Base-by-base conservation (phyloP, 306 rosid genomes). In the Medicago lupulina region DNA sequence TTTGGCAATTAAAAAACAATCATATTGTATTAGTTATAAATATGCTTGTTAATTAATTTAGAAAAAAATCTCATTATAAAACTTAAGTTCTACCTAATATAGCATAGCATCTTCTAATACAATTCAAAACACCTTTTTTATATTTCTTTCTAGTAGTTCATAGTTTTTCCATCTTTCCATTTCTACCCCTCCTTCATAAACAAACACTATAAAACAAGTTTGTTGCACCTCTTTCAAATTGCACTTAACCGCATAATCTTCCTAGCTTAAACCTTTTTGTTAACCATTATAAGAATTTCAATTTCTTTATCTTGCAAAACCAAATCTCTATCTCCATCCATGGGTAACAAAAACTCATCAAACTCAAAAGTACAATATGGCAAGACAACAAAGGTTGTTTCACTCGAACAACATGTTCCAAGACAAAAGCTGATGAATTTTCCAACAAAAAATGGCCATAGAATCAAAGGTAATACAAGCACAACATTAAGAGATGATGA, bases 151-250 rank as follows among this genome's bases (percentile, higher is more conserved):
- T 34, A 34, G 38, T 34, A 34, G 41, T 50, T 12, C 18, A 54
- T 18, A 15, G 46, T 43, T 18, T 47, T 21, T 16, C 8, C 11
- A 31, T 57, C 43, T 36, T 16, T 76, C 18, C 62, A 76, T 60
- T 28, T 74, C 13, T 31, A 70, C 76, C 61, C 18, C 9, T 62
- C 61, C 41, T 4, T 15, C 15, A 39, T 3, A 4, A 16, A 19
- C 17, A 43, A 44, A 47, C 80, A 63, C 74, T 79, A 86, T 86
- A 83, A 80, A 83, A 69, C 39, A 25, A 34, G 69, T 68, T 12
- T 34, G 8, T 5, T 7, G 21, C 73, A 2, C 9, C 40, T 21
- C 73, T 74, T 51, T 5, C 55, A 64, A 71, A 2, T 14, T 62
- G 36, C 44, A 70, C 40, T 67, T 68, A 53, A 49, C 16, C 67